Evolutionary conservation across 1,139 yeast genomes (phyloP).

Genomic region (Pichia sp.): DNA sequence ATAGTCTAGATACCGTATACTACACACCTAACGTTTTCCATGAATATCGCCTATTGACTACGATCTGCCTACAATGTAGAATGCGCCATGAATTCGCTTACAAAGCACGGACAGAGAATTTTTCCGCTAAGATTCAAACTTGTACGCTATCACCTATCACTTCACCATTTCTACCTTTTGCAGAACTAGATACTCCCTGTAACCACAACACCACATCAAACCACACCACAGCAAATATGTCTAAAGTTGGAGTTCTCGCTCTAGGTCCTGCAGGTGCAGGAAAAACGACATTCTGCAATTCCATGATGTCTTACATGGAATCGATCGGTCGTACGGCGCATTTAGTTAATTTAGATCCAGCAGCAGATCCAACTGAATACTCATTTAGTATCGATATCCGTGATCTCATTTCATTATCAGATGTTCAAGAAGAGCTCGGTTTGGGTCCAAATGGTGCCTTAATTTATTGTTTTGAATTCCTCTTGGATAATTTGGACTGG

Average conservation of each 20-base stretch:
- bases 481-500: slow-evolving; percentile 90
- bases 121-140: no score
- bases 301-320: slow-evolving; percentile 83
- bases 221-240: slow-evolving; percentile 37
- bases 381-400: slow-evolving; percentile 92
- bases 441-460: slow-evolving; percentile 96
- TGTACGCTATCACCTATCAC: no score
- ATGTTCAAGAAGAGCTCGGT: slow-evolving; percentile 94
- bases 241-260: slow-evolving; percentile 91
- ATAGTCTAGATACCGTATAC: no score
- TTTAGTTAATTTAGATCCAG: slow-evolving; percentile 93
- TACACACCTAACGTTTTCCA: no score
- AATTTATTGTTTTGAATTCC: slow-evolving; percentile 85
- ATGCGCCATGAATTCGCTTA: no score
- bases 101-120: no score
- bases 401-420: slow-evolving; percentile 83
- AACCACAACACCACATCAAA: no score
- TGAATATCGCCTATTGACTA: no score
- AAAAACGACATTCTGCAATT: slow-evolving; percentile 84
- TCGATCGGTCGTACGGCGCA: slow-evolving; percentile 89
- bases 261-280: slow-evolving; percentile 99
- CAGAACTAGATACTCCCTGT: no score
- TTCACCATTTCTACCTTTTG: no score
- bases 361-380: slow-evolving; percentile 88
- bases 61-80: no score